Evolutionary conservation across 805 yeast genomes (phyloP).

Genomic region (Metschnikowia drakensbergensis): DNA sequence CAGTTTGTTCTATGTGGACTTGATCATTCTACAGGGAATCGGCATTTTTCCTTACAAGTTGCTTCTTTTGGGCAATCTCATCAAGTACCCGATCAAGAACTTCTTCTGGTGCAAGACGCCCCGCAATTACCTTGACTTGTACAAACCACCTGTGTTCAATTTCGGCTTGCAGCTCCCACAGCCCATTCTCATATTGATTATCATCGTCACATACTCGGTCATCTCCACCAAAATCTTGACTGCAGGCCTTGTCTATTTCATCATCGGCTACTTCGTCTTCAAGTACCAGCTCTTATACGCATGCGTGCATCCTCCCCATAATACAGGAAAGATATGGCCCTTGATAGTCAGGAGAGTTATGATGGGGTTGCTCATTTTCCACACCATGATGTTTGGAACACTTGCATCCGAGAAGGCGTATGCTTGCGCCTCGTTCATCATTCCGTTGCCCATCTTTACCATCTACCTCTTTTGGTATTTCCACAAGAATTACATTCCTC

Average conservation of each 20-base stretch:
- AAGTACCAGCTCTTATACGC: slow-evolving; percentile 88
- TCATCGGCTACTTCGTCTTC: slow-evolving; percentile 82
- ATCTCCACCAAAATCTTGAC: slow-evolving; percentile 82
- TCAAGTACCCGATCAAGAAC: slow-evolving; percentile 58
- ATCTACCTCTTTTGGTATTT: slow-evolving; percentile 70
- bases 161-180: slow-evolving; percentile 91
- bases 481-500: slow-evolving; percentile 74
- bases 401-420: slow-evolving; percentile 79
- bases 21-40: slow-evolving; percentile 73
- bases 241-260: slow-evolving; percentile 79
- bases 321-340: slow-evolving; percentile 97
- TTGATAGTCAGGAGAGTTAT: slow-evolving; percentile 77
- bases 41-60: slow-evolving; percentile 89
- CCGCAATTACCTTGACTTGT: slow-evolving; percentile 68
- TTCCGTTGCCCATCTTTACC: slow-evolving; percentile 74
- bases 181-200: slow-evolving; percentile 79
- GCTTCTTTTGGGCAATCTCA: slow-evolving; percentile 72
- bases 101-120: slow-evolving; percentile 74
- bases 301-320: slow-evolving; percentile 92
- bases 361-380: slow-evolving; percentile 78
- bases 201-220: slow-evolving; percentile 82
- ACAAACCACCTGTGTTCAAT: slow-evolving; percentile 87
- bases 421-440: slow-evolving; percentile 61
- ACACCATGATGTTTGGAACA: slow-evolving; percentile 89
- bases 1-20: slow-evolving; percentile 85